Evolutionary conservation across 2,329 filamentous ascomycete genomes (phyloP).

Genomic region (Chaetomium olivaceum): DNA sequence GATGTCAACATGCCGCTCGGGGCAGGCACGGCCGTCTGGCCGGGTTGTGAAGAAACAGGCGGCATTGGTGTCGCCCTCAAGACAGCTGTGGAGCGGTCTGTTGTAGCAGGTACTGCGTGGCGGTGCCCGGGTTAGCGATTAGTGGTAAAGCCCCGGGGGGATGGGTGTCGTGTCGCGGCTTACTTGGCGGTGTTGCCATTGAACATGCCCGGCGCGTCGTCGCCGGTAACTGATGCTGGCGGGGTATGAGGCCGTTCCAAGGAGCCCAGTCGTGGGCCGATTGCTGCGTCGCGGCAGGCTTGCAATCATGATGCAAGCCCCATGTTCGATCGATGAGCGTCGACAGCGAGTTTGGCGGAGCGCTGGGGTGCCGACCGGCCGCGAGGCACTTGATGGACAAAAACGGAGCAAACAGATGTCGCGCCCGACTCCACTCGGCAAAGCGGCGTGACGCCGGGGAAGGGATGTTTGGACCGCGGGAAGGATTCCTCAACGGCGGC

Average conservation of each 20-base stretch:
- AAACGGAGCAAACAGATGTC: constrained; percentile 8
- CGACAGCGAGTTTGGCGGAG: background rate
- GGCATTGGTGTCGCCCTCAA: constrained; percentile 8
- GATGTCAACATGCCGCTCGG: constrained; percentile 13
- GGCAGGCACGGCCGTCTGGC: constrained; percentile 8
- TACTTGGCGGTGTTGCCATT: constrained; percentile 20
- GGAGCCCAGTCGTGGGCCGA: background rate
- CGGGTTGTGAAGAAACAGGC: constrained; percentile 17
- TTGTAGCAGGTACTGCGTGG: constrained; percentile 10
- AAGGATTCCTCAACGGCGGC: background rate
- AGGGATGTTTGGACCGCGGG: too few relatives aligned
- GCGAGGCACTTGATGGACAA: background rate
- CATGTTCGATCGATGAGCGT: constrained; percentile 18
- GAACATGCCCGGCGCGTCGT: background rate
- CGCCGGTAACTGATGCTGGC: background rate
- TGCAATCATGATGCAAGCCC: constrained; percentile 17
- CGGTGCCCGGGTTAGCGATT: constrained; percentile 4
- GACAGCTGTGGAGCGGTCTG: constrained; percentile 6
- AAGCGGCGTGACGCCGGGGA: constrained; percentile 16
- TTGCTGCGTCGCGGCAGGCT: constrained; percentile 24
- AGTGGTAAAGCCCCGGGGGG: background rate
- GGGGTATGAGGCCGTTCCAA: background rate
- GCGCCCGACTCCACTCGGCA: constrained; percentile 18
- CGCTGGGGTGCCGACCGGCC: constrained; percentile 7
- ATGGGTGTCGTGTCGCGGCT: background rate